Conservation (phyloP, 2,329 filamentous ascomycete species). For the Aspergillus ibericus region DNA sequence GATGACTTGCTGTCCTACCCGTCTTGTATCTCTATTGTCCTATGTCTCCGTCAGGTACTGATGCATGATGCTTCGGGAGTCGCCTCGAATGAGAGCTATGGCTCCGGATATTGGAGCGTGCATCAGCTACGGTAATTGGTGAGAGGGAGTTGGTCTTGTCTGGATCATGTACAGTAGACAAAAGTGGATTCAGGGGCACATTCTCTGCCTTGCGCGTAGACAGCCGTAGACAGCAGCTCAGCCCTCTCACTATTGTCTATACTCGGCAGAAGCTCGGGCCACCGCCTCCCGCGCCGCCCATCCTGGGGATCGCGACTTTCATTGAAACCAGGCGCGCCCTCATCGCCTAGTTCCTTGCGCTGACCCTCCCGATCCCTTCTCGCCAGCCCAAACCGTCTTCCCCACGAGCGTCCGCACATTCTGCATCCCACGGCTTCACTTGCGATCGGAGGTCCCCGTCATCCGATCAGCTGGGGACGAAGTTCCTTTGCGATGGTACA, state of each 20-base stretch:
- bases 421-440: neutral
- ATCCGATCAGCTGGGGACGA: slow-evolving; percentile 14
- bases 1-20: neutral
- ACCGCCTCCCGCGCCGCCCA: slow-evolving; percentile 22
- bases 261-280: slow-evolving; percentile 39
- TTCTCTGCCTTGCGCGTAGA: neutral
- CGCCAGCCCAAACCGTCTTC: neutral
- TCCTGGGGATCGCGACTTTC: slow-evolving; percentile 42
- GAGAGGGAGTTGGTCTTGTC: neutral
- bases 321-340: slow-evolving; percentile 26
- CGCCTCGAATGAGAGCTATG: neutral
- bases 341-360: slow-evolving; percentile 13
- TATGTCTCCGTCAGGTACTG: neutral
- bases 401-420: neutral
- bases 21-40: slow-evolving; percentile 3
- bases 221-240: neutral
- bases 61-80: neutral
- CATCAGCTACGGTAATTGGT: neutral
- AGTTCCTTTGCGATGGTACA: slow-evolving; percentile 31
- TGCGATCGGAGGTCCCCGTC: neutral
- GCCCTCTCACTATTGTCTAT: too few species aligned
- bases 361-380: neutral
- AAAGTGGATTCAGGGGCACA: slow-evolving; percentile 1
- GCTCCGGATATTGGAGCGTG: neutral
- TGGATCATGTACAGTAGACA: slow-evolving; percentile 20